phyloP scores from a whole-genome alignment of 2,329 filamentous ascomycete species.

The Capronia epimyces region DNA sequence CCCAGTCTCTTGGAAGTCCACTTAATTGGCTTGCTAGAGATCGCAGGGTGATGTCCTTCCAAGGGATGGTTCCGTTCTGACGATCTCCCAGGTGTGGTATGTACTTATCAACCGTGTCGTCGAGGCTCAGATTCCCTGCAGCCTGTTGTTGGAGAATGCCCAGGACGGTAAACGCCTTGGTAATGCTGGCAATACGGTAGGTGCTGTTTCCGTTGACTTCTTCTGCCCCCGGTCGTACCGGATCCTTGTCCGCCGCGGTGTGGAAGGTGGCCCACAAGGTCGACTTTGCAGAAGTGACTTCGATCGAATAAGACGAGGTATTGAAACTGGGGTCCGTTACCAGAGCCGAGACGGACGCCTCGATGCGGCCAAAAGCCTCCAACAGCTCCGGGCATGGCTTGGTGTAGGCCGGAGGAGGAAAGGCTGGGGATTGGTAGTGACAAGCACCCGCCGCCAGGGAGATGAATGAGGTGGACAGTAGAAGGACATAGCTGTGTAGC shows the following conservation, averaged over 20 bases:
- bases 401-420: conserved; percentile 16
- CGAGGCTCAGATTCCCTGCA: conserved; percentile 29
- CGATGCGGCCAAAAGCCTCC: conserved; percentile 10
- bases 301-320: conserved; percentile 26
- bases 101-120: conserved; percentile 29
- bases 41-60: conserved; percentile 30
- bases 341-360: neutral
- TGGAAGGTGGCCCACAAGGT: conserved; percentile 24
- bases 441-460: conserved; percentile 3
- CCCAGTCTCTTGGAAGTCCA: conserved; percentile 31
- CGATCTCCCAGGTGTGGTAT: conserved; percentile 16
- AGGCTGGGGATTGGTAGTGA: conserved; percentile 19
- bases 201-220: conserved; percentile 22
- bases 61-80: conserved; percentile 21
- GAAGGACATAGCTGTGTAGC: no score
- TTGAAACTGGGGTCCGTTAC: conserved; percentile 12
- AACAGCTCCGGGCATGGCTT: conserved; percentile 1
- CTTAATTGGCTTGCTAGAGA: conserved; percentile 30
- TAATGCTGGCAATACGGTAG: conserved; percentile 32
- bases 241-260: conserved; percentile 21
- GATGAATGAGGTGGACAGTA: neutral
- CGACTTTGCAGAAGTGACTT: conserved; percentile 21
- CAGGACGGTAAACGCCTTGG: conserved; percentile 31
- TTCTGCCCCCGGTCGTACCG: conserved; percentile 21
- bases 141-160: conserved; percentile 30